phyloP scores from a whole-genome alignment of 176 grass and related monocot species.

The Themeda triandra region DNA sequence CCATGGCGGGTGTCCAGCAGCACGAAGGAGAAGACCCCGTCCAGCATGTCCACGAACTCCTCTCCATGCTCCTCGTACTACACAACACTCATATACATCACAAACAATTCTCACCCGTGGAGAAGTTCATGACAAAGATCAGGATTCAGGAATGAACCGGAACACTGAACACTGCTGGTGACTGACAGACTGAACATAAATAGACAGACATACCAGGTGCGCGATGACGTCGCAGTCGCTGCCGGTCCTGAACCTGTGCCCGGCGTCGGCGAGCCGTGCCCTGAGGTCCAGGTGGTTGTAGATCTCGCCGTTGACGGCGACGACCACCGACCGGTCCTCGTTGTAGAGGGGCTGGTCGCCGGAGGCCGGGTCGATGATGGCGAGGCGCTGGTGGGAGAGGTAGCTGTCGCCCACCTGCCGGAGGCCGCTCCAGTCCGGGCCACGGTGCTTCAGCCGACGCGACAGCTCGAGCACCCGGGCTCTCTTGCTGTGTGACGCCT shows the following conservation, averaged over 20 bases:
- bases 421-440: conserved; percentile 78
- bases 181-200: background rate
- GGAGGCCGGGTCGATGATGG: conserved; percentile 77
- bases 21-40: conserved; percentile 86
- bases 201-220: conserved; percentile 57
- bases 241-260: conserved; percentile 74
- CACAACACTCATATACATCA: too few species aligned
- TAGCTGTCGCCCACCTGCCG: conserved; percentile 53
- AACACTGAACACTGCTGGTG: background rate
- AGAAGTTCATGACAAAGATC: too few species aligned
- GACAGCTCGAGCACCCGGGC: conserved; percentile 67
- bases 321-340: conserved; percentile 56
- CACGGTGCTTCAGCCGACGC: conserved; percentile 70
- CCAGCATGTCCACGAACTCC: conserved; percentile 76
- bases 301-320: conserved; percentile 86
- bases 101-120: too few species aligned
- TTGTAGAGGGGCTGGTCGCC: conserved; percentile 87
- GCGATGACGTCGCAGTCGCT: conserved; percentile 92
- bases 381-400: conserved; percentile 74
- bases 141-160: background rate
- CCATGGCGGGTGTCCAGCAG: conserved; percentile 51
- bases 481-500: conserved; percentile 33
- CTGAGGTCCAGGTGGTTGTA: conserved; percentile 80
- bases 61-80: conserved; percentile 75
- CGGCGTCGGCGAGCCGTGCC: conserved; percentile 15